phyloP scores from a whole-genome alignment of 2,329 filamentous ascomycete species.

The Hymenoscyphus repandus region DNA sequence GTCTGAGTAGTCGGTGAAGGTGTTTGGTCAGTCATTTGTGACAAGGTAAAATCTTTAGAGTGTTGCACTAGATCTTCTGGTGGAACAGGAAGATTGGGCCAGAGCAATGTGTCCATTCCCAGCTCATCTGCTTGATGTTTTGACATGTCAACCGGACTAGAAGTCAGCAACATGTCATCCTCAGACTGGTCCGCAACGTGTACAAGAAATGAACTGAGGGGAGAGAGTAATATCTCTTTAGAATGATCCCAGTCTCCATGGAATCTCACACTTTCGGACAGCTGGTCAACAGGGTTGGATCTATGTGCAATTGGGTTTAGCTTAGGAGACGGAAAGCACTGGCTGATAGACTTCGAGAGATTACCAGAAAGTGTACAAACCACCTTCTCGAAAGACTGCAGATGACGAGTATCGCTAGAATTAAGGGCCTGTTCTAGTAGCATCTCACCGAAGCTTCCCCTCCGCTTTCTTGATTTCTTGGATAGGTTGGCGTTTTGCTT shows the following conservation, averaged over 20 bases:
- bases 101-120: conserved; percentile 14
- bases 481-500: too few species aligned
- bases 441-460: not conserved
- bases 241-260: not conserved
- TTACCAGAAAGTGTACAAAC: not conserved
- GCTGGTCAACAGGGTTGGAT: too few species aligned
- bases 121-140: not conserved
- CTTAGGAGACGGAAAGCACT: too few species aligned
- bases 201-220: not conserved
- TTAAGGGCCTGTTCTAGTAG: not conserved
- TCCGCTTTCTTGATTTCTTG: conserved; percentile 1
- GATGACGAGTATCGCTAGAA: not conserved
- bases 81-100: not conserved
- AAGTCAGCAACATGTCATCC: not conserved
- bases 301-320: too few species aligned
- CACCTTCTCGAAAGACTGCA: not conserved
- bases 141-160: not conserved
- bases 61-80: too few species aligned
- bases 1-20: too few species aligned
- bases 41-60: too few species aligned
- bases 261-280: not conserved
- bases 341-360: too few species aligned
- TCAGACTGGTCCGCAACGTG: not conserved
- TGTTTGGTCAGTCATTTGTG: too few species aligned
- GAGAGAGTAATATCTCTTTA: not conserved